Evolutionary conservation across 2,329 filamentous ascomycete species (phyloP).

Genomic region (Dendrostoma leiphaemia): DNA sequence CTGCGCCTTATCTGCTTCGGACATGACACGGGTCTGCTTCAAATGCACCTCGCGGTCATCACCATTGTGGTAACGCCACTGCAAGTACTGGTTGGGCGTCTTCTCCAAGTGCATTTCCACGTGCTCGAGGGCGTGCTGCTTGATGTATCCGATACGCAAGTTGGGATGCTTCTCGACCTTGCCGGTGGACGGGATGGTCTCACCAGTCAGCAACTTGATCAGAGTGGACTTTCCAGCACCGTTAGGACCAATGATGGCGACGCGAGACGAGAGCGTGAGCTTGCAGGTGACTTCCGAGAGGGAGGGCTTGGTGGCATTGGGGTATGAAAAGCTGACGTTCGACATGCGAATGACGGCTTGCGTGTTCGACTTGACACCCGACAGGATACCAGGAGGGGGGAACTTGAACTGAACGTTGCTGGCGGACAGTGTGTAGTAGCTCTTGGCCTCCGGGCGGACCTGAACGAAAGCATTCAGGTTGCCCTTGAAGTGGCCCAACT

Average conservation of each 20-base stretch:
- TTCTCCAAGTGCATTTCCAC: constrained; percentile 99
- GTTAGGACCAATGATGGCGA: constrained; percentile 95
- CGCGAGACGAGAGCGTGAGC: constrained; percentile 83
- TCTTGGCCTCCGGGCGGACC: constrained; percentile 89
- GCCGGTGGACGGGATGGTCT: constrained; percentile 77
- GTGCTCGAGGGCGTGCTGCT: constrained; percentile 98
- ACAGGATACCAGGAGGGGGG: constrained; percentile 89
- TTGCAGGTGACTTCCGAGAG: constrained; percentile 83
- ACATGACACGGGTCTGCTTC: constrained; percentile 94
- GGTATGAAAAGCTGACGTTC: constrained; percentile 90
- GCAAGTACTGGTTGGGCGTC: constrained; percentile 97
- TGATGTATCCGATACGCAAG: constrained; percentile 98
- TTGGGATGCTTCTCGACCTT: constrained; percentile 98
- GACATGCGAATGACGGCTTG: constrained; percentile 94
- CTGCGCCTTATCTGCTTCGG: constrained; percentile 79
- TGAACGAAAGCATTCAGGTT: constrained; percentile 83
- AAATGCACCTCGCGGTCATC: constrained; percentile 95
- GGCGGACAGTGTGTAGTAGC: constrained; percentile 93
- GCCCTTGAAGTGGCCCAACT: constrained; percentile 81
- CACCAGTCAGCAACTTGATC: constrained; percentile 95
- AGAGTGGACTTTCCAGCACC: constrained; percentile 98
- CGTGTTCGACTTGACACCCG: constrained; percentile 92
- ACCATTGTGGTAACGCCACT: constrained; percentile 97
- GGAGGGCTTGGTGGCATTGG: constrained; percentile 84
- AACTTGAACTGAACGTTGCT: constrained; percentile 96